Conservation (phyloP, 768 basidiomycete genomes). For the Tulasnella sp. region DNA sequence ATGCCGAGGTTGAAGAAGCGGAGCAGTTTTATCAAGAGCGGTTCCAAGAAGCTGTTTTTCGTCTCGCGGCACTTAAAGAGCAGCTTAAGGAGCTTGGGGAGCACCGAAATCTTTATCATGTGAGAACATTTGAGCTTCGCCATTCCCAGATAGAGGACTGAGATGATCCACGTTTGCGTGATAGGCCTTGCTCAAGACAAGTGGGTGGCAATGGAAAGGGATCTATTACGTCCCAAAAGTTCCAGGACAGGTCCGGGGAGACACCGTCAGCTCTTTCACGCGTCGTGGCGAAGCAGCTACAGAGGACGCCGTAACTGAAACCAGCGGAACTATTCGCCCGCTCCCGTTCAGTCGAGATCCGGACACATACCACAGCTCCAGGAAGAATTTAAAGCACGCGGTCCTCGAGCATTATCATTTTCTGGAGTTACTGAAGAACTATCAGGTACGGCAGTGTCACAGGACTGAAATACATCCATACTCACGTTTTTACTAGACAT, state of each 20-base stretch:
- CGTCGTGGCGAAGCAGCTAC: background rate
- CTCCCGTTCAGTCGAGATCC: slow-evolving; percentile 38
- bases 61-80: slow-evolving; percentile 38
- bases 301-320: background rate
- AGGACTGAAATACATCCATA: too few relatives aligned
- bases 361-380: slow-evolving; percentile 75
- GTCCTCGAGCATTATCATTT: slow-evolving; percentile 75
- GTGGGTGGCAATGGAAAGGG: background rate
- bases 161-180: too few relatives aligned
- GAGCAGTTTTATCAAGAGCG: slow-evolving; percentile 69
- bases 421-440: slow-evolving; percentile 79
- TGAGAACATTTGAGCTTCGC: too few relatives aligned
- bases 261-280: background rate
- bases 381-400: slow-evolving; percentile 74
- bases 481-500: too few relatives aligned
- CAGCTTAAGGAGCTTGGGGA: slow-evolving; percentile 68
- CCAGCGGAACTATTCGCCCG: background rate
- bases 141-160: too few relatives aligned
- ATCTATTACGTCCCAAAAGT: slow-evolving; percentile 1
- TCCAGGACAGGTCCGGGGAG: background rate
- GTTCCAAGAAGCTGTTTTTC: slow-evolving; percentile 44
- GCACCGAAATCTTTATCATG: slow-evolving; percentile 52
- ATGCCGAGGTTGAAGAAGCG: slow-evolving; percentile 73
- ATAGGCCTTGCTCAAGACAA: background rate
- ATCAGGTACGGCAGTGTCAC: too few relatives aligned